Evolutionary conservation across 148 eudicot genomes (phyloP).

Genomic region (Rhododendron williamsianum): DNA sequence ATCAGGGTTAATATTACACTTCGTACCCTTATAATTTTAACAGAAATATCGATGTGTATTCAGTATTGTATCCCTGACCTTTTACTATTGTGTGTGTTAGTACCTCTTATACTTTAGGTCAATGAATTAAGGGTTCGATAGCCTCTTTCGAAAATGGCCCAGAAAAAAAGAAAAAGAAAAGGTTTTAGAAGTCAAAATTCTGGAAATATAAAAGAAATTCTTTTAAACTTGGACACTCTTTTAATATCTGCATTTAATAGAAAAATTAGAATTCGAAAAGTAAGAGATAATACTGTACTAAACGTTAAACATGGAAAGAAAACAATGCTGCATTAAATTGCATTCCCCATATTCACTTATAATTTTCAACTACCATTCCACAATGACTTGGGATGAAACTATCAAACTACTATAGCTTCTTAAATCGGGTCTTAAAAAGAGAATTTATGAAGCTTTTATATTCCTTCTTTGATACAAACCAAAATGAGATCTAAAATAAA

Average conservation of each 20-base stretch:
- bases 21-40: neutral
- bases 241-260: neutral
- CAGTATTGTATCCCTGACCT: neutral
- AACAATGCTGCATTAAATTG: neutral
- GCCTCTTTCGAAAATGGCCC: neutral
- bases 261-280: neutral
- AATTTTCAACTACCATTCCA: neutral
- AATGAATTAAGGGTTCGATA: neutral
- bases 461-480: neutral
- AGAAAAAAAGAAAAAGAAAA: too few species aligned
- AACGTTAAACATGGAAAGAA: neutral
- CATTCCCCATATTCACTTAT: neutral
- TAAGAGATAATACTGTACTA: neutral
- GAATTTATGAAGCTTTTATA: neutral
- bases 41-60: too few species aligned
- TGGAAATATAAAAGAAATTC: neutral
- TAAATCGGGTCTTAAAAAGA: neutral
- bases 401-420: neutral
- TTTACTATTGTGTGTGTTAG: neutral
- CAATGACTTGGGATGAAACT: neutral
- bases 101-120: neutral
- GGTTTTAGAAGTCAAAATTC: neutral
- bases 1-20: neutral
- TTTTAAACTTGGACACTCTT: neutral
- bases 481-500: neutral